Evolutionary conservation across 2,329 filamentous ascomycete genomes (phyloP).

Genomic region (Clathrospora elynae): DNA sequence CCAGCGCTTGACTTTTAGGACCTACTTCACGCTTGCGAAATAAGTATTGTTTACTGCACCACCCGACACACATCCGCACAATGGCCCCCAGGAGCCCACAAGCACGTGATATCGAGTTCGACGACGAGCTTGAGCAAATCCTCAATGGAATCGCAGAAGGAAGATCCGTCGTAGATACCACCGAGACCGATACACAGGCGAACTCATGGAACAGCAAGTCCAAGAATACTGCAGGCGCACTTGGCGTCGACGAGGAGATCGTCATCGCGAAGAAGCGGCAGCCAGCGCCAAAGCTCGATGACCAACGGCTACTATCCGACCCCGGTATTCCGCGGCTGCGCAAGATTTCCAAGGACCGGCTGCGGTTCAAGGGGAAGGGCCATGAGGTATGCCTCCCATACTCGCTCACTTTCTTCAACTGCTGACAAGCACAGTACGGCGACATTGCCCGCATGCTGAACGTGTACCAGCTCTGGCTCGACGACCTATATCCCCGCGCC

Average conservation of each 20-base stretch:
- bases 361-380: slow-evolving; percentile 89
- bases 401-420: background rate
- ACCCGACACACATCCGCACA: background rate
- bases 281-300: slow-evolving; percentile 85
- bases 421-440: slow-evolving; percentile 66
- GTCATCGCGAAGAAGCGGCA: slow-evolving; percentile 76
- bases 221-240: slow-evolving; percentile 51
- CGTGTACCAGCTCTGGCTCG: slow-evolving; percentile 95
- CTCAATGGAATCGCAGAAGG: slow-evolving; percentile 73
- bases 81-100: slow-evolving; percentile 31
- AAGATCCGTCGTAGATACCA: slow-evolving; percentile 53
- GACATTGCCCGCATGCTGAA: slow-evolving; percentile 82
- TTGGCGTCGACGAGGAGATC: slow-evolving; percentile 87
- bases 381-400: slow-evolving; percentile 69
- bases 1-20: background rate
- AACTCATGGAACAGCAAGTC: slow-evolving; percentile 22
- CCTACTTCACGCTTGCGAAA: too few species aligned
- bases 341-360: slow-evolving; percentile 67
- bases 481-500: slow-evolving; percentile 92
- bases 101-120: slow-evolving; percentile 29
- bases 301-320: slow-evolving; percentile 77
- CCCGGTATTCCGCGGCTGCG: slow-evolving; percentile 83
- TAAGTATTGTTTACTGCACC: too few species aligned
- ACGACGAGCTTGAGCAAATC: slow-evolving; percentile 66
- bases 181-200: slow-evolving; percentile 25